phyloP scores from a whole-genome alignment of 495 filamentous ascomycete species.

The Xylaria castorea region DNA sequence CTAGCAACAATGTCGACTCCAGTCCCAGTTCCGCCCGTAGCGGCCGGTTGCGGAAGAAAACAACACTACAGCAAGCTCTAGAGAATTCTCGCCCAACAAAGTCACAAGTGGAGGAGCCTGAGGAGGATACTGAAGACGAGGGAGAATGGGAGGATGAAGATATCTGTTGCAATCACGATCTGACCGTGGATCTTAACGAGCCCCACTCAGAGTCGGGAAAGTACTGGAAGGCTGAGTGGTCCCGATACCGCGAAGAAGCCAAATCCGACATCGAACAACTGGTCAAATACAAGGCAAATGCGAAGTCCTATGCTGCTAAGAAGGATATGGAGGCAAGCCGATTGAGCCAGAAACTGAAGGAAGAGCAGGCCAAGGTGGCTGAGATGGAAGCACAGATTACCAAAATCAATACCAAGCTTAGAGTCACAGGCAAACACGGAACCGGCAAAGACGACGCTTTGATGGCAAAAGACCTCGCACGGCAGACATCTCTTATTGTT shows the following conservation, averaged over 20 bases:
- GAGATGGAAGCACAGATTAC: conserved; percentile 67
- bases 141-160: conserved; percentile 53
- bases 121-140: conserved; percentile 41
- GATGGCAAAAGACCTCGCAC: conserved; percentile 64
- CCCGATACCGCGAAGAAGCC: conserved; percentile 81
- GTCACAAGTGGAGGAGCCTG: conserved; percentile 31
- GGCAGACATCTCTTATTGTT: conserved; percentile 70
- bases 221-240: conserved; percentile 93
- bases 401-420: conserved; percentile 64
- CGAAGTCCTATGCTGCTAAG: conserved; percentile 86
- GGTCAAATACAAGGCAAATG: conserved; percentile 78
- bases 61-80: conserved; percentile 62
- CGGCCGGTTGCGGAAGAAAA: conserved; percentile 44
- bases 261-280: conserved; percentile 78
- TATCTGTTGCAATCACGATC: conserved; percentile 58
- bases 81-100: conserved; percentile 51
- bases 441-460: conserved; percentile 56
- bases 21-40: conserved; percentile 54
- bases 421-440: conserved; percentile 43
- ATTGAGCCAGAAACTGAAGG: conserved; percentile 72
- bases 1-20: conserved; percentile 59
- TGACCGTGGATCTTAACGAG: conserved; percentile 77
- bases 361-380: conserved; percentile 64
- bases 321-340: conserved; percentile 83
- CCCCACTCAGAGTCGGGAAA: conserved; percentile 85